A percentile compares a stretch with the other conserved stretches of the same genome.
Conservation (phyloP, 2,329 filamentous ascomycete genomes). For the Diaporthe citrichinensis region DNA sequence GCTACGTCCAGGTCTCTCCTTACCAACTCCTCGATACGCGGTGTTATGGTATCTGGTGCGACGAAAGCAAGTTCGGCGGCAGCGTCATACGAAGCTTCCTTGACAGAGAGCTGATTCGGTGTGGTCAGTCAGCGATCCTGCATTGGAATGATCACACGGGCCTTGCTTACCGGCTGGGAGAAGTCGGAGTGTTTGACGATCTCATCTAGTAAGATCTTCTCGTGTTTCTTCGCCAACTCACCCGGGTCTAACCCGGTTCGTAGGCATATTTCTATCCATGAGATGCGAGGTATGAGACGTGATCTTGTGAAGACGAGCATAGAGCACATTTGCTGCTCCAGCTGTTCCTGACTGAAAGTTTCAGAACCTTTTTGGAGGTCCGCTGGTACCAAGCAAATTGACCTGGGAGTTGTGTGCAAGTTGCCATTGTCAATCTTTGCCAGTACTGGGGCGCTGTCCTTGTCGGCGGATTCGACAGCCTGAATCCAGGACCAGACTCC, state of each 20-base stretch:
- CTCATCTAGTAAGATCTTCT: constrained; percentile 76
- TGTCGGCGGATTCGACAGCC: constrained; percentile 77
- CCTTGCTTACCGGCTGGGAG: constrained; percentile 38
- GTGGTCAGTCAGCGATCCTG: not conserved
- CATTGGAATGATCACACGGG: not conserved
- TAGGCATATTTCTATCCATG: constrained; percentile 92
- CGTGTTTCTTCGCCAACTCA: constrained; percentile 75
- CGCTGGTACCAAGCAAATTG: constrained; percentile 74
- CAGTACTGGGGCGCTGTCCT: constrained; percentile 78
- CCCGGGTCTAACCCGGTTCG: constrained; percentile 87
- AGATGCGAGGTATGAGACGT: constrained; percentile 81
- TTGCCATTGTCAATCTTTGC: constrained; percentile 76
- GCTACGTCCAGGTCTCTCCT: constrained; percentile 78
- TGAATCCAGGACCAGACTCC: constrained; percentile 87
- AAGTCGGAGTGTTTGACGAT: constrained; percentile 62
- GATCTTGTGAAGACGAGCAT: constrained; percentile 84
- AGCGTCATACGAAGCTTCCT: constrained; percentile 83
- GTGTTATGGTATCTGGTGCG: constrained; percentile 84
- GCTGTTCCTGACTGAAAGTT: constrained; percentile 59
- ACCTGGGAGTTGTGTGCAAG: constrained; percentile 72
- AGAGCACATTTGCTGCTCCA: constrained; percentile 81
- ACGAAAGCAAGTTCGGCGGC: constrained; percentile 95
- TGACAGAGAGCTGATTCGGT: constrained; percentile 56
- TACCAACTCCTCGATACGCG: constrained; percentile 82
- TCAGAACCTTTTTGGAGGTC: constrained; percentile 63